Base-by-base conservation (phyloP, 805 yeast species). In the Metschnikowia anglica region DNA sequence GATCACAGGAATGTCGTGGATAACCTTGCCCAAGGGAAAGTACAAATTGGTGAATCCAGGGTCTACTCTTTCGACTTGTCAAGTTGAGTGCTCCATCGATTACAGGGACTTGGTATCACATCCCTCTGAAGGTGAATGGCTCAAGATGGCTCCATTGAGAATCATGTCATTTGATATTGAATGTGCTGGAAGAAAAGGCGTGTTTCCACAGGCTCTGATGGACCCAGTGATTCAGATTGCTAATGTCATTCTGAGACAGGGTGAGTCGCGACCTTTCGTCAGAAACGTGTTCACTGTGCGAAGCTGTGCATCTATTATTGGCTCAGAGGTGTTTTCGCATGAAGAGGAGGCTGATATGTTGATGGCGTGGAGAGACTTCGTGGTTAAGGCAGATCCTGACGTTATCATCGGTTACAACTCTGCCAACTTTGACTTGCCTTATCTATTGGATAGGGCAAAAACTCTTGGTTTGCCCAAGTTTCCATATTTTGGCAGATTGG, bases 201-300 rank as follows among this genome's bases (percentile, higher is more conserved):
- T 93, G 10, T 93, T 93, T 62, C 99, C 99, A 1, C 99, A 93
- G 59, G 84, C 99, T 1, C 85, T 85, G 48, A 76, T 80, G 35
- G 99, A 93, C 68, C 85, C 97, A 0, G 96, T 93, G 8, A 93
- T 93, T 59, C 99, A 95, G 65, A 95, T 93, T 49, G 99, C 99
- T 5, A 91, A 88, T 58, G 97, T 93, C 21, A 95, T 91, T 2
- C 83, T 88, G 55, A 72, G 79, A 39, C 82, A 83, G 39, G 97
- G 99, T 35, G 89, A 84, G 27, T 51, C 74, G n/a, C 79, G 81
- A 38, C 99, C 99, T 1, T 93, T 95, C 61, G 83, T 93, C 4
- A 77, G 98, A 56, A 91, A 89, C 56, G 98, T 95, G 0, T 95
- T 93, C 62, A 91, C 98, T 0, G 88, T 95, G 12, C 79, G 88